Evolutionary conservation across 2,329 filamentous ascomycete genomes (phyloP).

Genomic region (Microsporum audouinii): DNA sequence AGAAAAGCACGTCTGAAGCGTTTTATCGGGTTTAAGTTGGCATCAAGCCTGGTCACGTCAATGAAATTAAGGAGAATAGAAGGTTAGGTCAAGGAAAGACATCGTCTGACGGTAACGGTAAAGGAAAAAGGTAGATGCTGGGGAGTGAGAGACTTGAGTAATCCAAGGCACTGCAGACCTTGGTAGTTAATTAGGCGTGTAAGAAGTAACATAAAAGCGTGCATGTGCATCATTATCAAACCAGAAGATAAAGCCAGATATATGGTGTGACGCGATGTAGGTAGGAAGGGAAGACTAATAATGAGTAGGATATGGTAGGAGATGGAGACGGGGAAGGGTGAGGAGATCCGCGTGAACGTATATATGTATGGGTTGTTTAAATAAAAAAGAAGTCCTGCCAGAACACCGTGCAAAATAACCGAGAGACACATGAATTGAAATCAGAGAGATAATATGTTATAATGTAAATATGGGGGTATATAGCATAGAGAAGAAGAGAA

Average conservation of each 20-base stretch:
- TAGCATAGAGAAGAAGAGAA: not conserved
- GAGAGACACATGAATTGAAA: not conserved
- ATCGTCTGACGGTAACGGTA: not conserved
- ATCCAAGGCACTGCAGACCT: not conserved
- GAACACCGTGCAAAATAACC: slow-evolving; percentile 1
- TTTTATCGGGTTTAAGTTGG: not conserved
- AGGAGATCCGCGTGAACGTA: not conserved
- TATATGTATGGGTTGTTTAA: not conserved
- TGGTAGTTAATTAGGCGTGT: not conserved
- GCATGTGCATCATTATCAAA: slow-evolving; percentile 2
- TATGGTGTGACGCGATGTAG: not conserved
- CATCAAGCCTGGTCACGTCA: not conserved
- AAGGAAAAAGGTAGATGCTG: not conserved
- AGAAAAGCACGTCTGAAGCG: not conserved
- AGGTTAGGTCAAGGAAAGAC: not conserved
- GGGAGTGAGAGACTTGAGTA: not conserved
- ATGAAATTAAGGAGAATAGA: not conserved
- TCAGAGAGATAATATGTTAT: not conserved
- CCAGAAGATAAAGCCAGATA: not conserved
- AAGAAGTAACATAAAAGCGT: not conserved
- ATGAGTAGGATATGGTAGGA: not conserved
- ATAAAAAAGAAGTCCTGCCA: not conserved
- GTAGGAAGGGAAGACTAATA: not conserved
- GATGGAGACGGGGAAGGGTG: not conserved
- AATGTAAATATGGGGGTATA: not conserved